Percentiles rank a stretch among this genome's conserved stretches.
phyloP scores from a whole-genome alignment of 1,284 basidiomycete species.

The Cutaneotrichosporon spelunceum region DNA sequence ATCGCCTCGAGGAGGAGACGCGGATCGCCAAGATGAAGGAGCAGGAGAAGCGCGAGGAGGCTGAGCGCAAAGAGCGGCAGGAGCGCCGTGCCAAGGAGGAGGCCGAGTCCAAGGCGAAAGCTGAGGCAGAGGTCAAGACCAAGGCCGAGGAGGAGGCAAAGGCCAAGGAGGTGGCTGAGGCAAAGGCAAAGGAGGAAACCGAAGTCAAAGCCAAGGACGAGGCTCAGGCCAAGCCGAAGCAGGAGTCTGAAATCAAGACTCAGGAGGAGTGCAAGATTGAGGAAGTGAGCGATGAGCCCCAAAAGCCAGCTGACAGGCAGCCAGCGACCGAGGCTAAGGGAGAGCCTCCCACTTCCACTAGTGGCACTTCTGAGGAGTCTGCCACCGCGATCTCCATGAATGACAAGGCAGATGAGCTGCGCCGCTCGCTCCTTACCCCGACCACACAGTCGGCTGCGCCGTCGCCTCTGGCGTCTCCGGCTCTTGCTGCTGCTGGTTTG shows the following conservation, averaged over 20 bases:
- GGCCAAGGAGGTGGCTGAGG: constrained; percentile 29
- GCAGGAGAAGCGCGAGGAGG: constrained; percentile 45
- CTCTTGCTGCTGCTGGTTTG: constrained; percentile 45
- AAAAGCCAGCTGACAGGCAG: constrained; percentile 23
- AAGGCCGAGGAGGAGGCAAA: constrained; percentile 48
- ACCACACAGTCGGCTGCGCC: constrained; percentile 31
- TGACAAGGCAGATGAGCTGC: constrained; percentile 33
- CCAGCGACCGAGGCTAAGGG: constrained; percentile 41
- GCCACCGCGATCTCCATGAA: constrained; percentile 35
- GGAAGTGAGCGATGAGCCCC: constrained; percentile 31
- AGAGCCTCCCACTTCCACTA: constrained; percentile 43
- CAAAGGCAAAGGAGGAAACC: constrained; percentile 25
- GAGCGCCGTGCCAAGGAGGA: constrained; percentile 35
- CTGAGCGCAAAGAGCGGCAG: constrained; percentile 45
- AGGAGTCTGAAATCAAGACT: constrained; percentile 42
- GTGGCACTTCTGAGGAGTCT: constrained; percentile 45
- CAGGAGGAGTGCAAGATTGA: constrained; percentile 48
- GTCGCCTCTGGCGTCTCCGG: constrained; percentile 43
- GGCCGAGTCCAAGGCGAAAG: constrained; percentile 35
- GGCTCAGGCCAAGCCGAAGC: constrained; percentile 44
- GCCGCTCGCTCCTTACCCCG: constrained; percentile 35
- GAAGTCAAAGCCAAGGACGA: constrained; percentile 42
- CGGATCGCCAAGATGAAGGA: constrained; percentile 41
- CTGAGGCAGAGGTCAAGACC: constrained; percentile 51
- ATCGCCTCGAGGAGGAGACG: constrained; percentile 49